Evolutionary conservation across 2,329 filamentous ascomycete species (phyloP).

Genomic region (Microascus cirrosus): DNA sequence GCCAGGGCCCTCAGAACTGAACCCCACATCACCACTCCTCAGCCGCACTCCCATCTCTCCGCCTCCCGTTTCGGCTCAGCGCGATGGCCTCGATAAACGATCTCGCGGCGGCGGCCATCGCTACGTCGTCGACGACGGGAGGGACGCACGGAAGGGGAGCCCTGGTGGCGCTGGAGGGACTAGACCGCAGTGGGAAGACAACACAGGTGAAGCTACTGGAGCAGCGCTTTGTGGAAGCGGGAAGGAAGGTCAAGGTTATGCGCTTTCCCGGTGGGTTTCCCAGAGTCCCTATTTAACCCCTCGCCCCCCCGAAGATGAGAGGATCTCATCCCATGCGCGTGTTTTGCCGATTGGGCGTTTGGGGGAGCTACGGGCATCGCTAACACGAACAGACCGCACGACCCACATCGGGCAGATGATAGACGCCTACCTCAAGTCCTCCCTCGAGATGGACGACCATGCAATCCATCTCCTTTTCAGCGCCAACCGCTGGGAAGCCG

Average conservation of each 20-base stretch:
- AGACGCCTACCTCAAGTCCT: constrained; percentile 64
- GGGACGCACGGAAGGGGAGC: constrained; percentile 42
- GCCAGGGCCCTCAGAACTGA: too few species aligned
- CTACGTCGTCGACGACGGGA: constrained; percentile 19
- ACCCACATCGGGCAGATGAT: constrained; percentile 85
- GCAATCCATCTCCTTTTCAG: constrained; percentile 84
- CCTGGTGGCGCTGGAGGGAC: constrained; percentile 75
- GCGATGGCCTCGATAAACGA: constrained; percentile 37
- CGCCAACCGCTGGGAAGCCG: constrained; percentile 79
- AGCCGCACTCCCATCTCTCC: neutral
- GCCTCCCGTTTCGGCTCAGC: neutral
- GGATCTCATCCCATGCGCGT: too few species aligned
- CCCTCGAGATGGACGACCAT: constrained; percentile 70
- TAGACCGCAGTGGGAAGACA: constrained; percentile 86
- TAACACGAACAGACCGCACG: constrained; percentile 51
- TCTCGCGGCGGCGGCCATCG: constrained; percentile 34
- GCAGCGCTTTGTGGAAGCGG: constrained; percentile 36
- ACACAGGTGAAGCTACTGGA: constrained; percentile 70
- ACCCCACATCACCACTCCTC: neutral
- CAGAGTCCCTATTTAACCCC: too few species aligned
- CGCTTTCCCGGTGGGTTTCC: constrained; percentile 42
- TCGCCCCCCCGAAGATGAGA: too few species aligned
- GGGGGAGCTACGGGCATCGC: neutral
- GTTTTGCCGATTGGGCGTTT: neutral
- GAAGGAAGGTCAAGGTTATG: constrained; percentile 38